Evolutionary conservation across 306 rosid species (phyloP), one percentile per base, ranked within the genome.

Genomic region (Psophocarpus tetragonolobus): DNA sequence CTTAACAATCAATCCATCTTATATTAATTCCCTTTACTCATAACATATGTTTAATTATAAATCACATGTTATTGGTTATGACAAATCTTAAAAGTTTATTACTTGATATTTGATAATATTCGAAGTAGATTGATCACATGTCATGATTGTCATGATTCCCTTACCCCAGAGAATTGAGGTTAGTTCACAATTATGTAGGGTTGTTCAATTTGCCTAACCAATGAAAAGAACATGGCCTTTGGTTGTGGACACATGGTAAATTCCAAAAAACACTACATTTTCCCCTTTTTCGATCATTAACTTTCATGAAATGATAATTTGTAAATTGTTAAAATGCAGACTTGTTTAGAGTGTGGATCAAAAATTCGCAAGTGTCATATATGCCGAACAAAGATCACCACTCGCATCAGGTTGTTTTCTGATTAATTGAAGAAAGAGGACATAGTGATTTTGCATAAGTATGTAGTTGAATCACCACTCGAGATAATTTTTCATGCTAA

Each of bases 171-270:
- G 38, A 48, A 32, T 24, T 79, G 24, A 79, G 47, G 50, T 39
- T 38, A 17, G 4, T 30, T 71, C 17, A 26, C 12, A 33, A 65
- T 71, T 45, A 58, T 80, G 60, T 12, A 80, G 87, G 70, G n/a
- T 42, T 84, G 84, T 36, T 20, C 61, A 44, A 74, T 84, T 70
- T 84, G 87, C 62, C 44, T 75, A 23, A 54, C 41, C 47, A 80
- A 54, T 75, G 84, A 75, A 61, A 80, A 65, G 79, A 81, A 74
- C 76, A n/a, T 75, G 82, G 71, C 84, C 15, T 84, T 84, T 56
- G 84, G 75, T 18, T 84, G 87, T 75, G 87, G 87, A 24, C 84
- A 84, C 66, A 80, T 80, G 82, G 84, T 84, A 76, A 84, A 51
- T 12, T 50, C 53, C 44, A 35, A 27, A 36, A 39, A 38, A 38